Base-by-base conservation (phyloP, 768 basidiomycete genomes). In the Crucibulum laeve region DNA sequence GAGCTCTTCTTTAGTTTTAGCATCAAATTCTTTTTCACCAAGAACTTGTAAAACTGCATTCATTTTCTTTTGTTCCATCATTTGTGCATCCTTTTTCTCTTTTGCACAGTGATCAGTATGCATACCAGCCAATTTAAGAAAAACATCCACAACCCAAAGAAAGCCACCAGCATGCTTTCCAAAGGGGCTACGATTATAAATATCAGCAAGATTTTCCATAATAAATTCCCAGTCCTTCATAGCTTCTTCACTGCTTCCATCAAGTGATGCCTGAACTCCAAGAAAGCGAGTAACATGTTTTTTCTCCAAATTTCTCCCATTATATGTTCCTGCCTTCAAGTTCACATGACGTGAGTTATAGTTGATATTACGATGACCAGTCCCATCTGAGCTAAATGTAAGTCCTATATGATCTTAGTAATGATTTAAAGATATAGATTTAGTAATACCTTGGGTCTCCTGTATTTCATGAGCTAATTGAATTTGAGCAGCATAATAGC, bases 21-120 rank as follows among this genome's bases (percentile, higher is more conserved):
- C 53, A 13, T 54, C 45, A 43, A 57, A 22, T n/a, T 19, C 30
- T 18, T 57, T 53, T 34, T 57, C 54, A 28, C 54, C 54, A 24
- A 59, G 48, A 30, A 44, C 28, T 37, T 55, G 55, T 25, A 53
- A 37, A 25, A 59, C 43, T 25, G 57, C 53, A 26, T 34, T 33
- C 11, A 11, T 30, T 32, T 60, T 60, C 4, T 45, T 28, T 21
- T 49, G 26, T 42, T 58, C 48, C 11, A 60, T 18, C n/a, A 42
- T 30, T 17, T n/a, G 17, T 30, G 51, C 53, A 55, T 60, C 57
- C 33, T 60, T 60, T 42, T 56, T 60, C 41, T 60, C 58, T 34
- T 58, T 58, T 24, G 55, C 46, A 45, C 55, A 58, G 32, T 57
- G 52, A 47, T 58, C 54, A 36, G 18, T 51, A 28, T 51, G 34